phyloP scores from a whole-genome alignment of 768 basidiomycete genomes.

The Cystofilobasidium macerans region DNA sequence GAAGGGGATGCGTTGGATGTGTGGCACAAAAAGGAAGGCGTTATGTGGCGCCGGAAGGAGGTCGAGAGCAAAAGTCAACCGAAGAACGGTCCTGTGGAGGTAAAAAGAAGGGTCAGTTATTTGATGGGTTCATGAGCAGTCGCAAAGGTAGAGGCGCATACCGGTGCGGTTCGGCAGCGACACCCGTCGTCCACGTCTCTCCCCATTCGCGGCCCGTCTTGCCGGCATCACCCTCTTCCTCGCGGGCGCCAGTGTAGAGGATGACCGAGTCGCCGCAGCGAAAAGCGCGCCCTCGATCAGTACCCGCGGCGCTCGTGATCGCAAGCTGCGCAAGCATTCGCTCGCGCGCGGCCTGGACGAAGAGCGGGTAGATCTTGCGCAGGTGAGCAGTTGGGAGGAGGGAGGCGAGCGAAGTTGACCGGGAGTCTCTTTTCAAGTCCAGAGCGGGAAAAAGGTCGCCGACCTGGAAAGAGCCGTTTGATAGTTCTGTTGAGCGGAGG shows the following conservation, averaged over 20 bases:
- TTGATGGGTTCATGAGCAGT: too few relatives aligned
- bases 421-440: not conserved
- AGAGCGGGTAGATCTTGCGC: conserved; percentile 3
- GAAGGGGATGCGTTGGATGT: conserved; percentile 12
- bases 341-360: not conserved
- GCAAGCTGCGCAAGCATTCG: not conserved
- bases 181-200: not conserved
- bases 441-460: not conserved
- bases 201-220: conserved; percentile 3
- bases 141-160: not conserved
- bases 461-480: not conserved
- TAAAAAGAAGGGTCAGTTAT: not conserved
- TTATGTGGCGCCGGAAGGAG: conserved; percentile 11
- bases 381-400: not conserved
- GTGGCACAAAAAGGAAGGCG: conserved; percentile 14
- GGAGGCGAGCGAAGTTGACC: not conserved
- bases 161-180: not conserved
- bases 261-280: not conserved
- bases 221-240: not conserved
- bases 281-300: not conserved
- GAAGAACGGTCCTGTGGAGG: not conserved
- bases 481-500: not conserved
- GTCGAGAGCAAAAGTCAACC: conserved; percentile 13
- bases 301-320: not conserved
- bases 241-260: not conserved